Base-by-base conservation (phyloP, 2,329 filamentous ascomycete species). In the Didymella keratinophila region DNA sequence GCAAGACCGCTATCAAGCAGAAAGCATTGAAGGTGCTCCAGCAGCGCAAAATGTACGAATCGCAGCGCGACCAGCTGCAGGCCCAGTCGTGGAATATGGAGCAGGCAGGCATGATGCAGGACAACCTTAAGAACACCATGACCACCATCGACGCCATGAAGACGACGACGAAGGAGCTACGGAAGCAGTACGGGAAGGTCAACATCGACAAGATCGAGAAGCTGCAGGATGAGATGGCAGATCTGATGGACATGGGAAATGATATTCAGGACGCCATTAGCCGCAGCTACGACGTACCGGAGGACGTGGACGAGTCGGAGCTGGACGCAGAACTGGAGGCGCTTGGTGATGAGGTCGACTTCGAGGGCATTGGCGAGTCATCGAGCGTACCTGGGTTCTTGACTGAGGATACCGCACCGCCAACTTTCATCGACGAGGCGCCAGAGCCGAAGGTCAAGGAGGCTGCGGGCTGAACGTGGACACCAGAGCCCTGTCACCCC, bases 21-120 rank as follows among this genome's bases (percentile, higher is more conserved):
- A 97, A 97, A 74, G 94, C 94, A 2, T 89, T 97, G 71, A 97
- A 97, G 72, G 88, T 98, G 11, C 88, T 98, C 2, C 92, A 97
- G 80, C 90, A 93, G 58, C 90, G 94, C 68, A 97, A 96, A 76
- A 89, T 93, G 79, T 96, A 97, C 86, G 95, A 99, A 80, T 84
- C 87, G 3, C 93, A 97, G 79, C 92, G 94, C 65, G 93, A 97
- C 72, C 93, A 98, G 80, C 87, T 98, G 52, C 91, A 96, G 79
- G 86, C 89, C 65, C 95, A 99, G 80, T 92, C 92, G 21, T 98
- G 93, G 93, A 98, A 98, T 81, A 97, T 99, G 93, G 93, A 98
- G 81, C 93, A 97, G 80, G 93, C 94, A 3, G 90, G 91, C 76
- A 96, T 93, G 85, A 97, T 98, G 94, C 93, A 96, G 81, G 94